phyloP scores from a whole-genome alignment of 345 rosid genomes.

The Aegle marmelos region DNA sequence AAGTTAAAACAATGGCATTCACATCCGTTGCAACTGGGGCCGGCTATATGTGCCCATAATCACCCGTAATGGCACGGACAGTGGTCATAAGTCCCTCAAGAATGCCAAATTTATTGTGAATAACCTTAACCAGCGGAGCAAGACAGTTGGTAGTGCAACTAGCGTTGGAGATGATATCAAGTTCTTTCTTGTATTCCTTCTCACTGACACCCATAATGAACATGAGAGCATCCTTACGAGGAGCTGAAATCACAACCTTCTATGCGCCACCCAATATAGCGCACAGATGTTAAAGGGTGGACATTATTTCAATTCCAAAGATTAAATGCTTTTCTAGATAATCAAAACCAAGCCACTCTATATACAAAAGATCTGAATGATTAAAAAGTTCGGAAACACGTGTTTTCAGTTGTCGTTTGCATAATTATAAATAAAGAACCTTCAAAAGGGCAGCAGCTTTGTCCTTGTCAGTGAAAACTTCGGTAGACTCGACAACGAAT shows the following conservation, averaged over 20 bases:
- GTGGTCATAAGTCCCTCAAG: constrained; percentile 91
- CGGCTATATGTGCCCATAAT: no score
- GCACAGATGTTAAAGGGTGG: background rate
- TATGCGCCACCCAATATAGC: constrained; percentile 76
- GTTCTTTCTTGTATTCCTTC: constrained; percentile 67
- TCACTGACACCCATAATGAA: constrained; percentile 87
- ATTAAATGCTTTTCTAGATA: background rate
- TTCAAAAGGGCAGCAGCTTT: constrained; percentile 90
- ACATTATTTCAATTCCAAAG: background rate
- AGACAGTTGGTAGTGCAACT: constrained; percentile 94
- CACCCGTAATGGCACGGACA: constrained; percentile 82
- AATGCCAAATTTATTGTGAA: constrained; percentile 74
- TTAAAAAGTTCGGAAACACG: background rate
- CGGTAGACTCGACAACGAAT: constrained; percentile 67
- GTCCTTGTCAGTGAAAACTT: constrained; percentile 85
- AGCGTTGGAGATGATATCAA: constrained; percentile 76
- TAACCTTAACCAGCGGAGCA: constrained; percentile 88
- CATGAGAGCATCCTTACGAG: constrained; percentile 94
- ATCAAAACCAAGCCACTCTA: background rate
- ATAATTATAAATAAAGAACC: constrained; percentile 24
- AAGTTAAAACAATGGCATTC: background rate
- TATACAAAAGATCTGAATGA: no score
- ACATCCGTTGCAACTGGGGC: no score
- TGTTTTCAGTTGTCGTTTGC: background rate
- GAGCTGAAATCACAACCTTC: constrained; percentile 88